Evolutionary conservation across 2,329 filamentous ascomycete species (phyloP).

Genomic region (Alternaria hordeiaustralica): DNA sequence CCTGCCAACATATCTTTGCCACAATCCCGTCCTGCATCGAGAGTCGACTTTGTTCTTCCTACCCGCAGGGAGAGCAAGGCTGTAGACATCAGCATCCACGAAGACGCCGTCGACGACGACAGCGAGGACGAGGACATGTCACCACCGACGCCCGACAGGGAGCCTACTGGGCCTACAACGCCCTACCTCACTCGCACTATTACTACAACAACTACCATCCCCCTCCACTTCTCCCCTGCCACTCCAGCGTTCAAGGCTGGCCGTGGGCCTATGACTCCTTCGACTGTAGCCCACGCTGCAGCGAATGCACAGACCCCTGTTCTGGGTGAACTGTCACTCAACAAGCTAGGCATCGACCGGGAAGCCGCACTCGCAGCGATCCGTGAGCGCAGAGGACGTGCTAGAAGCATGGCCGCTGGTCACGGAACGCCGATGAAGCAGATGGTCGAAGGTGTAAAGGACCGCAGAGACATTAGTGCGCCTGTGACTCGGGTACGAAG

Average conservation of each 20-base stretch:
- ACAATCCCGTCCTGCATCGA: conserved; percentile 9
- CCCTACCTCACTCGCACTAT: conserved; percentile 50
- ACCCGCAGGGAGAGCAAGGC: conserved; percentile 21
- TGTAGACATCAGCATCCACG: conserved; percentile 36
- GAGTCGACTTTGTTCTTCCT: conserved; percentile 15
- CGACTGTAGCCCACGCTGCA: conserved; percentile 46
- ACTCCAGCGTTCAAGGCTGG: conserved; percentile 41
- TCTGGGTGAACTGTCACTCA: conserved; percentile 42
- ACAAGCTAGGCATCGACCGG: conserved; percentile 56
- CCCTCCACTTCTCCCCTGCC: conserved; percentile 54
- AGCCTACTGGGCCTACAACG: conserved; percentile 35
- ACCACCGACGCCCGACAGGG: conserved; percentile 26
- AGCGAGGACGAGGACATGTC: conserved; percentile 38
- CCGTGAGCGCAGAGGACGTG: conserved; percentile 72
- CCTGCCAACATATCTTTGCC: conserved; percentile 18
- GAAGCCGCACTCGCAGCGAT: conserved; percentile 80
- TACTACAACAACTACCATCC: conserved; percentile 57
- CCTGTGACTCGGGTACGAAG: conserved; percentile 44
- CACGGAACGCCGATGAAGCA: conserved; percentile 67
- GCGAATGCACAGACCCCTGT: conserved; percentile 37
- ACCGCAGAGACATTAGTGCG: conserved; percentile 56
- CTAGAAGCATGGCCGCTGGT: conserved; percentile 70
- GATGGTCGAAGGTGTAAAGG: conserved; percentile 59
- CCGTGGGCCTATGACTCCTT: conserved; percentile 38
- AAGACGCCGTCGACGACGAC: conserved; percentile 42